Conservation (phyloP, 345 rosid species). For the Citropsis articulata region DNA sequence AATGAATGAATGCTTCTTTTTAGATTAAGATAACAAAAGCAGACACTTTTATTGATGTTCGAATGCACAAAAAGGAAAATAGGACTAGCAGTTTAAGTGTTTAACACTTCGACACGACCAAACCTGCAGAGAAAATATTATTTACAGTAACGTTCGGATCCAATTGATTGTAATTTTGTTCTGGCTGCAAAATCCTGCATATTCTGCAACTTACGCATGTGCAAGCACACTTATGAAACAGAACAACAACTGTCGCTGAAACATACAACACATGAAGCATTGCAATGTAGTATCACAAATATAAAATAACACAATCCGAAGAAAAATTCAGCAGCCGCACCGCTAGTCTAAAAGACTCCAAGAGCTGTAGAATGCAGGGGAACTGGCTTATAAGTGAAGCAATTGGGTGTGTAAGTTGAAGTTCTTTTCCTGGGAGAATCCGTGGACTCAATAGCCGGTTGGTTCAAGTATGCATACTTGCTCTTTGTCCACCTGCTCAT, state of each 20-base stretch:
- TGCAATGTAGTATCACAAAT: background rate
- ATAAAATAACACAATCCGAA: background rate
- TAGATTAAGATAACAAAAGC: background rate
- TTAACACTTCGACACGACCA: background rate
- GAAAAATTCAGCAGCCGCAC: background rate
- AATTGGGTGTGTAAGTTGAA: constrained; percentile 53
- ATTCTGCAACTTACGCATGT: no score
- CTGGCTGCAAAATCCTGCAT: background rate
- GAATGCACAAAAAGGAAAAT: background rate
- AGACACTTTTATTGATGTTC: background rate
- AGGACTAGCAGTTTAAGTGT: background rate
- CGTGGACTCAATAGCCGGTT: constrained; percentile 57
- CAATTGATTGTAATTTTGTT: background rate
- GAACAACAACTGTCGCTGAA: background rate
- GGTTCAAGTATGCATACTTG: constrained; percentile 88
- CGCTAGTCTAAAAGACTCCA: constrained; percentile 43
- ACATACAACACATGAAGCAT: background rate
- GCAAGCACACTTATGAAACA: background rate
- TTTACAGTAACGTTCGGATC: background rate
- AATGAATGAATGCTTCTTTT: background rate
- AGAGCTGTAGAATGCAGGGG: constrained; percentile 59
- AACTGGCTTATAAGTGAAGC: constrained; percentile 58
- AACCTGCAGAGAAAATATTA: background rate
- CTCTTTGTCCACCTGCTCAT: constrained; percentile 91
- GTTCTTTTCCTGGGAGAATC: constrained; percentile 46